Evolutionary conservation across 2,329 filamentous ascomycete species (phyloP), one percentile per base, ranked within the genome.

Genomic region (Dactylellina sp.): DNA sequence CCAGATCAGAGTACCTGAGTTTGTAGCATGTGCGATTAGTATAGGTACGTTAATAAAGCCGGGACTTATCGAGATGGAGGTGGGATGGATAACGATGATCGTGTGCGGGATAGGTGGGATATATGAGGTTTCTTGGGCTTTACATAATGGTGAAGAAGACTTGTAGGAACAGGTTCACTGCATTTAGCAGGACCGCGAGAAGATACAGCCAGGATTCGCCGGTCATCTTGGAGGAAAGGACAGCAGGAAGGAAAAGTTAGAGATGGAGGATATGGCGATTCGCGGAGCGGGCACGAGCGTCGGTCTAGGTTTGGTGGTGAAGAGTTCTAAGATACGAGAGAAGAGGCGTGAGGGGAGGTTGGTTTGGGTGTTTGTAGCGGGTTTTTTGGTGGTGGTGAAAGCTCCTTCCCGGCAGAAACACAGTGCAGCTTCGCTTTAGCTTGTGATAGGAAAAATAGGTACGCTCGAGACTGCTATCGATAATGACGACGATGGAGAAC

Each of bases 81-180:
- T 49, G n/a, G 39, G 28, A 24, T 7, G 18, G 49, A 11, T n/a
- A n/a, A n/a, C n/a, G n/a, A n/a, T 18, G 35, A 46, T 63, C 57
- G 50, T 50, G 57, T 72, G 70, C 20, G 22, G 46, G 16, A n/a
- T 53, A n/a, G 6, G 35, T 12, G n/a, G 32, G 56, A 37, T 11
- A 46, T 18, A 9, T 28, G n/a, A n/a, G n/a, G n/a, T 40, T 32
- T 32, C 9, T 32, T 32, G n/a, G n/a, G n/a, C 28, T 18, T 39
- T 98, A 99, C 96, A 99, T 99, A 81, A 99, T 99, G 71, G 95
- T 99, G 86, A 99, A 99, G 88, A 99, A 99, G 80, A 99, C 95
- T 85, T 99, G 96, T 70, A 99, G 87, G 84, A 99, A 99, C 81
- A 99, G 88, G 86, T 99, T 99, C 88, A 99, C 93, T 85, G 95